Conservation (phyloP, 805 yeast species). For the Trichomonascus vanleenenianus region DNA sequence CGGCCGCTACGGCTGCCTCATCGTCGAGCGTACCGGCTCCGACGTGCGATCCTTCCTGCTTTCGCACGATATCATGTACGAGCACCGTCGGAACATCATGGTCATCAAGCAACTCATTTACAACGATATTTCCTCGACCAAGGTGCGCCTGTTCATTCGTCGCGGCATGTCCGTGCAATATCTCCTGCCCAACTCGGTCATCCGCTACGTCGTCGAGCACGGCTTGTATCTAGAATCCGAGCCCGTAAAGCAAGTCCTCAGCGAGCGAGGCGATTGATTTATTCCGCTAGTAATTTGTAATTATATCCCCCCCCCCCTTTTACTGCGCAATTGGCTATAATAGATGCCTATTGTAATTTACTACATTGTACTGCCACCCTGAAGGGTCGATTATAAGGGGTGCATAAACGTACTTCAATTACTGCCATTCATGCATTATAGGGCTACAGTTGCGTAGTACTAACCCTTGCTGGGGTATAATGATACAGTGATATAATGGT, state of each 20-base stretch:
- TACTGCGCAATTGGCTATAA: too few species aligned
- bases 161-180: conserved; percentile 97
- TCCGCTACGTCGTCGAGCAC: conserved; percentile 90
- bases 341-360: too few species aligned
- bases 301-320: too few species aligned
- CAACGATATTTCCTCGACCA: conserved; percentile 92
- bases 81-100: conserved; percentile 83
- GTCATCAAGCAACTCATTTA: conserved; percentile 94
- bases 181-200: conserved; percentile 86
- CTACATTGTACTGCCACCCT: too few species aligned
- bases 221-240: conserved; percentile 81
- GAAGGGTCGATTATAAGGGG: too few species aligned
- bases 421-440: too few species aligned
- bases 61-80: conserved; percentile 95
- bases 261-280: conserved; percentile 23
- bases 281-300: neutral
- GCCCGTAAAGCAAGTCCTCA: conserved; percentile 81
- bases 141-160: conserved; percentile 84
- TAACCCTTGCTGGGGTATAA: too few species aligned
- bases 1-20: conserved; percentile 93
- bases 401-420: too few species aligned
- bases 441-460: too few species aligned
- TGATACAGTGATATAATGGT: too few species aligned
- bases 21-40: conserved; percentile 93
- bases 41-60: conserved; percentile 89